These are phyloP conservation scores for Xylaria acuta DNA, from an alignment of 495 filamentous ascomycete species.

Conservation along the genomic window DNA sequence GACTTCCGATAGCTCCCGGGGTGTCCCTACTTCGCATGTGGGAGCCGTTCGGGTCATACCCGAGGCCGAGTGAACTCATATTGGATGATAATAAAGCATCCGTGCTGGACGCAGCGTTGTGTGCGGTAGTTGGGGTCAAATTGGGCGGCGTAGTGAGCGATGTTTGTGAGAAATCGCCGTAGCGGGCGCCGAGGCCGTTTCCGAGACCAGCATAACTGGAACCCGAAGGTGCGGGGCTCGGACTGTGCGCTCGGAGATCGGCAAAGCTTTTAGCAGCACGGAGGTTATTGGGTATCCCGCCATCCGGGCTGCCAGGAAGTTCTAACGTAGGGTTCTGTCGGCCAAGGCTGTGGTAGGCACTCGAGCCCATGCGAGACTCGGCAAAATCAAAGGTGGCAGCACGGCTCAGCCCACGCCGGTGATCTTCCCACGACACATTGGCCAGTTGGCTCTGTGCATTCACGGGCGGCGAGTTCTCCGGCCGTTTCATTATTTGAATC, in stretches of 20 bases:
- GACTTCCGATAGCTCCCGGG: conserved; percentile 84
- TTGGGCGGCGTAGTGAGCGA: conserved; percentile 70
- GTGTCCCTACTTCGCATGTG: conserved; percentile 48
- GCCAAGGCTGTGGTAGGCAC: conserved; percentile 72
- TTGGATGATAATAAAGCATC: conserved; percentile 63
- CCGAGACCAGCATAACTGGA: conserved; percentile 76
- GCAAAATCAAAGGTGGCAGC: conserved; percentile 99
- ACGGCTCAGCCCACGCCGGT: conserved; percentile 82
- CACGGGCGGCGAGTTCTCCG: conserved; percentile 67
- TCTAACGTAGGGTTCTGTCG: conserved; percentile 81
- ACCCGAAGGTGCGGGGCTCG: conserved; percentile 88
- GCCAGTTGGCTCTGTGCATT: conserved; percentile 65
- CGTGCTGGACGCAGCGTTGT: conserved; percentile 58
- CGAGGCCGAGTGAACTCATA: conserved; percentile 66
- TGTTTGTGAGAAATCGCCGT: conserved; percentile 62
- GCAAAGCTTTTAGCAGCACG: conserved; percentile 96
- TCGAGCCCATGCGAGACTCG: conserved; percentile 76
- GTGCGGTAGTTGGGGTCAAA: conserved; percentile 76
- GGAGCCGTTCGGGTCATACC: conserved; percentile 60
- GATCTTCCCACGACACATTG: conserved; percentile 73
- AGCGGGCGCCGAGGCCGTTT: conserved; percentile 50
- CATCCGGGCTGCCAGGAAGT: conserved; percentile 80
- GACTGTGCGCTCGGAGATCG: conserved; percentile 92
- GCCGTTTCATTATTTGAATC: conserved; percentile 80
- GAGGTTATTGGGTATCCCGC: conserved; percentile 69